A percentile compares a stretch with the other conserved stretches of the same genome.
These are phyloP conservation scores for Krasilnikovozyma curviuscula DNA, from an alignment of 768 basidiomycete species.

Conservation along the genomic window DNA sequence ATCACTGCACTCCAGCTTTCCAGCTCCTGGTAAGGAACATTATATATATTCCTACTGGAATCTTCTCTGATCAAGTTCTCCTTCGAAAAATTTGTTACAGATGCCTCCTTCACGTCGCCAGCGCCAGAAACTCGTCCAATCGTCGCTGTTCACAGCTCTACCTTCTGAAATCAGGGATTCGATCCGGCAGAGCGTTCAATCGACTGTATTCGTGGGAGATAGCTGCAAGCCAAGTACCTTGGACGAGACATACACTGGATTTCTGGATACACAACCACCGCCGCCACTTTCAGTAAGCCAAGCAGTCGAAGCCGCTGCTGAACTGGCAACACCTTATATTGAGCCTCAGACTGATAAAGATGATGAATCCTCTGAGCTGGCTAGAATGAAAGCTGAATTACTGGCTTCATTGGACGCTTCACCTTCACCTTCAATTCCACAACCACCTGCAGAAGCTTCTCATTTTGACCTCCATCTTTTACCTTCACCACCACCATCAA, in stretches of 20 bases:
- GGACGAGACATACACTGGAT: not conserved
- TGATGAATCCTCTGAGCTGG: too few species aligned
- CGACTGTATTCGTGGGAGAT: not conserved
- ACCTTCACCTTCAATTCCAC: too few species aligned
- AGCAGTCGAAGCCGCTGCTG: not conserved
- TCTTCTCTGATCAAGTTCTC: not conserved
- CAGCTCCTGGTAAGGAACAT: not conserved
- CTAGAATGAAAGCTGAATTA: too few species aligned
- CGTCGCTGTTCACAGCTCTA: conserved; percentile 19
- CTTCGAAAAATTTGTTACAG: not conserved
- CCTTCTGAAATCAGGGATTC: conserved; percentile 17
- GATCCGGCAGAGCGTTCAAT: conserved; percentile 11
- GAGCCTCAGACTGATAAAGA: too few species aligned
- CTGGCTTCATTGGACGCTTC: too few species aligned
- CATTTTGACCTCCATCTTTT: not conserved
- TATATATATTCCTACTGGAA: not conserved
- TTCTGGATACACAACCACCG: conserved; percentile 10
- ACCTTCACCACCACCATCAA: not conserved
- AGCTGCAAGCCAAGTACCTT: conserved; percentile 6
- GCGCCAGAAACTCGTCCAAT: not conserved
- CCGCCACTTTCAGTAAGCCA: not conserved
- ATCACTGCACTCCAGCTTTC: not conserved
- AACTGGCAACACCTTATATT: not conserved
- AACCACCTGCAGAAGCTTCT: not conserved
- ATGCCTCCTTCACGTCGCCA: too few species aligned